Percentiles rank a stretch among this genome's conserved stretches.
phyloP scores from a whole-genome alignment of 2,329 filamentous ascomycete species.

The Cercospora sp. region DNA sequence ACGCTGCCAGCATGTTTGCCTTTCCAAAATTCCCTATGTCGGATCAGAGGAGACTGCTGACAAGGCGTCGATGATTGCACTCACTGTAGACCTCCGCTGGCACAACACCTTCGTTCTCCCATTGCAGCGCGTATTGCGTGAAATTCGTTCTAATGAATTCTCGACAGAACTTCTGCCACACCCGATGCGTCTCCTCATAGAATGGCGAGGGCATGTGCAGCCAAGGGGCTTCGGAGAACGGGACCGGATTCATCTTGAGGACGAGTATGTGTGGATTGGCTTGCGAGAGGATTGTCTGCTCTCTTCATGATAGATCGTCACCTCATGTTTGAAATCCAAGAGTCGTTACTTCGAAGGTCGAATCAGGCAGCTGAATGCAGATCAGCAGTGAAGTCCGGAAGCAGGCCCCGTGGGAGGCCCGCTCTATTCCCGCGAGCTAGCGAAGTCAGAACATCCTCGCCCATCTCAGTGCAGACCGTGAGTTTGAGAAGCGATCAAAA shows the following conservation, averaged over 20 bases:
- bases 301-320: neutral
- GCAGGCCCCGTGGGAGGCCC: neutral
- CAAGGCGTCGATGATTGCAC: conserved; percentile 56
- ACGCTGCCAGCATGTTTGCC: conserved; percentile 66
- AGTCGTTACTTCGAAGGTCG: neutral
- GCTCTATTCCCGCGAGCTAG: neutral
- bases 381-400: neutral
- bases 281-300: neutral
- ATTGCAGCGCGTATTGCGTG: conserved; percentile 25
- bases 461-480: neutral
- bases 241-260: conserved; percentile 8
- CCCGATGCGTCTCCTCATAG: conserved; percentile 25
- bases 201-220: conserved; percentile 24
- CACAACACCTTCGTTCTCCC: conserved; percentile 25
- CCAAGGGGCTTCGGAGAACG: conserved; percentile 23
- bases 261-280: neutral
- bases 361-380: neutral
- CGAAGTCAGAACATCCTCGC: neutral
- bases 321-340: neutral
- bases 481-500: too few species aligned
- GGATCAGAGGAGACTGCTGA: neutral
- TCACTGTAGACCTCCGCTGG: conserved; percentile 62
- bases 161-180: conserved; percentile 25
- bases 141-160: conserved; percentile 28
- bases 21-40: neutral